Conservation (phyloP, 192 early-diverging fungal genomes). For the Podila epicladia region DNA sequence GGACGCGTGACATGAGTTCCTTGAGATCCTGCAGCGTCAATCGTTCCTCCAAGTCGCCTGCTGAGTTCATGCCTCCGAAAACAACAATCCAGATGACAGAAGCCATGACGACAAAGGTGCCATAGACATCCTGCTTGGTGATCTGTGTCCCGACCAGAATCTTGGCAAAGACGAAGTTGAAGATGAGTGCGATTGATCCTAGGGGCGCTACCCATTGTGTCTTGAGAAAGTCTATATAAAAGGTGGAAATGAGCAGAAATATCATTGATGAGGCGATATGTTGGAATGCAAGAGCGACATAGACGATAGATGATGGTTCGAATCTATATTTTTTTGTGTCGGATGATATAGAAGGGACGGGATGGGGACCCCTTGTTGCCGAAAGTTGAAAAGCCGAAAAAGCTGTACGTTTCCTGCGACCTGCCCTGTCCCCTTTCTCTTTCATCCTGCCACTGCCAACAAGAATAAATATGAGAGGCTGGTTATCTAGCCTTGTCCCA, state of each 20-base stretch:
- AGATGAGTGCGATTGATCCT: constrained; percentile 64
- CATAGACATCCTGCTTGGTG: constrained; percentile 60
- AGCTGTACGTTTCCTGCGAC: too few species aligned
- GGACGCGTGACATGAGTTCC: constrained; percentile 47
- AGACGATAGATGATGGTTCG: too few species aligned
- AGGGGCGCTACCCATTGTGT: constrained; percentile 70
- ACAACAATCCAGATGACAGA: constrained; percentile 68
- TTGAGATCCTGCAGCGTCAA: constrained; percentile 60
- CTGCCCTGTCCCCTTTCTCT: too few species aligned
- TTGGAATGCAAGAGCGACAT: too few species aligned
- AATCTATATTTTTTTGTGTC: too few species aligned
- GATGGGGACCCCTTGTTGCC: too few species aligned
- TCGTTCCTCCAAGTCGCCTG: constrained; percentile 58
- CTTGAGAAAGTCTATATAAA: constrained; percentile 63
- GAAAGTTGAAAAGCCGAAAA: too few species aligned
- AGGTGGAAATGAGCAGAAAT: neutral
- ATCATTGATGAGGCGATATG: neutral
- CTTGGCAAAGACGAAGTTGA: constrained; percentile 70
- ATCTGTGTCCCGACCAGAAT: constrained; percentile 65
- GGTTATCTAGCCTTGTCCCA: too few species aligned
- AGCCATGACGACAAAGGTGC: constrained; percentile 63
- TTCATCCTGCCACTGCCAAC: too few species aligned
- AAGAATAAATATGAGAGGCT: too few species aligned
- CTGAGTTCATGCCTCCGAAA: constrained; percentile 63
- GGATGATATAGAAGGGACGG: too few species aligned